A percentile compares a stretch with the other conserved stretches of the same genome.
These are phyloP conservation scores for Colletotrichum plurivorum DNA, from an alignment of 2,329 filamentous ascomycete species.

Conservation along the genomic window DNA sequence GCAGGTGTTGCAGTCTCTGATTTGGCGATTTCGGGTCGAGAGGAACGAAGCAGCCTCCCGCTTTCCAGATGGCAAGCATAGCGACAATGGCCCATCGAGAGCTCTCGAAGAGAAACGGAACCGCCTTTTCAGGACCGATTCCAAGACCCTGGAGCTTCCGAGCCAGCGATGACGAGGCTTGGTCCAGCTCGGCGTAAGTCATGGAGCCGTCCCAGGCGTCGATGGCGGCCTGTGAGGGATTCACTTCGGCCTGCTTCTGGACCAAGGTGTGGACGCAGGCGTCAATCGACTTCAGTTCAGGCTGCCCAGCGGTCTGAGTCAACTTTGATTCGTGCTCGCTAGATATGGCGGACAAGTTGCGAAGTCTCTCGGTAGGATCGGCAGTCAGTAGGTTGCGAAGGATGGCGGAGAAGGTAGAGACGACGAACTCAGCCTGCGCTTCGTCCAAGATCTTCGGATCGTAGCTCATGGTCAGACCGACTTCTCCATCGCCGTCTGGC, in stretches of 20 bases:
- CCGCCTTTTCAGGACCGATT: conserved; percentile 40
- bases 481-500: neutral
- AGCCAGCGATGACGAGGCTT: conserved; percentile 37
- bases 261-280: conserved; percentile 21
- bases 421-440: neutral
- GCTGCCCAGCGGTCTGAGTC: neutral
- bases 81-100: conserved; percentile 25
- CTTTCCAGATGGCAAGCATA: conserved; percentile 33
- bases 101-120: conserved; percentile 26
- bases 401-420: conserved; percentile 18
- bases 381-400: conserved; percentile 7
- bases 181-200: conserved; percentile 41
- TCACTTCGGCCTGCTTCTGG: neutral
- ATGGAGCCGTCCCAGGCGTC: conserved; percentile 34
- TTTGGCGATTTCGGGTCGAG: conserved; percentile 29
- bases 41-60: conserved; percentile 25
- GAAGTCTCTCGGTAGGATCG: neutral
- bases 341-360: neutral
- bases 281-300: neutral
- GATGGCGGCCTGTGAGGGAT: conserved; percentile 1
- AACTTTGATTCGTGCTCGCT: neutral
- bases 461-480: conserved; percentile 5
- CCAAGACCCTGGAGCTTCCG: conserved; percentile 33
- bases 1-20: conserved; percentile 18
- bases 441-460: conserved; percentile 15